Base-by-base conservation (phyloP, 1,139 yeast species). In the Scheffersomyces lignicola region DNA sequence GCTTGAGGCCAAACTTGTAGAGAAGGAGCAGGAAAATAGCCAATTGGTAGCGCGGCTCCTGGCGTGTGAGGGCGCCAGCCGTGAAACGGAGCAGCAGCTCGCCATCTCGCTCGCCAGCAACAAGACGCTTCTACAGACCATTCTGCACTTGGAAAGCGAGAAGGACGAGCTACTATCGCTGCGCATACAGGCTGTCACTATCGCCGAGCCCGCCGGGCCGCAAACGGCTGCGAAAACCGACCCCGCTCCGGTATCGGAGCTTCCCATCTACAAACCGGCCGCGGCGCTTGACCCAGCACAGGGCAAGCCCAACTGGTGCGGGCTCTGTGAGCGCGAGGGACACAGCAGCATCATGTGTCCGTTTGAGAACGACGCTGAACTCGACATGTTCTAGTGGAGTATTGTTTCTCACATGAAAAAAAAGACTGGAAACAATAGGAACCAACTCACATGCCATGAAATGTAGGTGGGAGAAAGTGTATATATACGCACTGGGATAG, bases 301-400 rank as follows among this genome's bases (percentile, higher is more conserved):
- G 1, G 96, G 96, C 1, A 72, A 88, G 33, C 66, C 64, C 15
- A 72, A 79, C 47, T 90, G 96, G 95, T 90, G 97, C 62, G 96
- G 95, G 0, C 68, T 88, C 34, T 90, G 97, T 62, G 97, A 90
- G 58, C 66, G 88, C 37, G 82, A 78, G 34, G 97, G 97, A 1
- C 97, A 90, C 53, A 83, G 80, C 38, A 83, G 94, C 45, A 68
- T 81, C 29, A 87, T 87, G 38, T 90, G 97, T 61, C 97, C 97
- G 0, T 87, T 76, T 52, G 95, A 85, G 49, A 78, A 77, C 44
- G 83, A 78, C 38, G 60, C n/a, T n/a, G 28, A 25, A 5, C n/a
- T n/a, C n/a, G n/a, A n/a, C n/a, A 70, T 37, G 72, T 72, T 42
- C 71, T 51, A 48, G n/a, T n/a, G n/a, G n/a, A n/a, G n/a, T n/a